Conservation (phyloP, 2,329 filamentous ascomycete species). For the Gnomoniopsis smithogilvyi region DNA sequence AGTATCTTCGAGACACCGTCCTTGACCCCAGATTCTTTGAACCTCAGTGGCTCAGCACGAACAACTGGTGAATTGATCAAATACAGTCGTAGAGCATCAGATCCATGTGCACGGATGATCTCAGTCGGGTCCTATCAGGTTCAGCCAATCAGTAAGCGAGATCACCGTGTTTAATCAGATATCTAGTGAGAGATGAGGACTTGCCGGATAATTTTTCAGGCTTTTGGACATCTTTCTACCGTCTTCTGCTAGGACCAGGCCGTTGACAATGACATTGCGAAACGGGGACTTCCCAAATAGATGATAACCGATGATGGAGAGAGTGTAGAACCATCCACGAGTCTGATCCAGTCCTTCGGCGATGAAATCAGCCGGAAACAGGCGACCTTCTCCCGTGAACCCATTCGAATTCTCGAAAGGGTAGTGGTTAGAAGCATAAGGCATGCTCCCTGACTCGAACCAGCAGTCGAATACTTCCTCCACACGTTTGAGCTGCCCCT, state of each 20-base stretch:
- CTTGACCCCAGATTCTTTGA: slow-evolving; percentile 90
- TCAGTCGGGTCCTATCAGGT: slow-evolving; percentile 78
- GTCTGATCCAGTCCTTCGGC: slow-evolving; percentile 85
- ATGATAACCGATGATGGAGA: slow-evolving; percentile 84
- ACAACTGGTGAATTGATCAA: slow-evolving; percentile 97
- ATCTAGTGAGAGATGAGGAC: too few relatives aligned
- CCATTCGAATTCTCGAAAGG: slow-evolving; percentile 85
- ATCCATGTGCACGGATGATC: slow-evolving; percentile 84
- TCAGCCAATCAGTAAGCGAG: too few relatives aligned
- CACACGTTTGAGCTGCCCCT: slow-evolving; percentile 74
- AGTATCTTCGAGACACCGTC: slow-evolving; percentile 92
- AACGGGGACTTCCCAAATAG: slow-evolving; percentile 83
- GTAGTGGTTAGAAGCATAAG: slow-evolving; percentile 86
- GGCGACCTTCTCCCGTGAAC: slow-evolving; percentile 73
- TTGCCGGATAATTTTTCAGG: slow-evolving; percentile 93
- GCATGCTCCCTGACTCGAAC: slow-evolving; percentile 97
- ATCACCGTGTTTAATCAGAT: too few relatives aligned
- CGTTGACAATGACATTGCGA: slow-evolving; percentile 95
- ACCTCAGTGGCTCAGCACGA: slow-evolving; percentile 82
- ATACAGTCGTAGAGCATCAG: slow-evolving; percentile 90
- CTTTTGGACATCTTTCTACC: slow-evolving; percentile 99
- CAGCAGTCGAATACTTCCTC: slow-evolving; percentile 95
- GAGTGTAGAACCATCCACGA: slow-evolving; percentile 94
- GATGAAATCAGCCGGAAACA: slow-evolving; percentile 92
- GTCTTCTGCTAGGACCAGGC: slow-evolving; percentile 88